Evolutionary conservation across 371 early-diverging fungal species (phyloP).

Genomic region (Batrachochytrium dendrobatidis): DNA sequence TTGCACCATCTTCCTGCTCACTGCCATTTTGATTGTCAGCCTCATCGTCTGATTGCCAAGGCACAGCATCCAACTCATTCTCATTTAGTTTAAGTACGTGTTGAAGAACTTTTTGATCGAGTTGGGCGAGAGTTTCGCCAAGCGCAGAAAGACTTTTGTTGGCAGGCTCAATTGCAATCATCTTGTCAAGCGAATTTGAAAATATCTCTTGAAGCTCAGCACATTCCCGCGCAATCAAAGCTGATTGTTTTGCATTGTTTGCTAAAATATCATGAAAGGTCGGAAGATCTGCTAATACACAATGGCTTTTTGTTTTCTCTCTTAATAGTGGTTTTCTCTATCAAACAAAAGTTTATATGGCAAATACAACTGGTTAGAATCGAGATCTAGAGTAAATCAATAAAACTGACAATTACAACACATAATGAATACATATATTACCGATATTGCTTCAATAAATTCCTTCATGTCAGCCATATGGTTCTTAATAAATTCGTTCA

Average conservation of each 20-base stretch:
- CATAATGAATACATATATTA: neutral
- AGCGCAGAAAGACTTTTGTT: neutral
- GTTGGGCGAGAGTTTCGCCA: neutral
- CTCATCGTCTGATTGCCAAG: neutral
- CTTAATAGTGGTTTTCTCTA: neutral
- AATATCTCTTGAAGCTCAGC: slow-evolving; percentile 2
- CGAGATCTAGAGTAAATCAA: too few relatives aligned
- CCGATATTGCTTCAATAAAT: slow-evolving; percentile 16
- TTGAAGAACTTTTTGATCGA: neutral
- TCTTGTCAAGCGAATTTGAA: neutral
- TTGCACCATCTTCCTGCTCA: neutral
- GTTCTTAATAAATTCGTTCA: slow-evolving; percentile 20
- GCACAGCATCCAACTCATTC: neutral
- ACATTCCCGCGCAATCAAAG: neutral
- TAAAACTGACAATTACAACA: neutral
- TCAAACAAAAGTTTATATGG: neutral
- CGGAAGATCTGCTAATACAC: neutral
- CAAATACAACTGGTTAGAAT: neutral
- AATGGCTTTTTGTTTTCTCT: neutral
- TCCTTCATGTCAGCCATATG: slow-evolving; percentile 12
- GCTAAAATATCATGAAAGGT: neutral
- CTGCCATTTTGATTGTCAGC: neutral
- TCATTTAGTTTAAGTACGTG: neutral
- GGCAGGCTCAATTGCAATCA: neutral
- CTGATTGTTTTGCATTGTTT: neutral